Evolutionary conservation across 2,329 filamentous ascomycete species (phyloP).

Genomic region (Fusarium sp.): DNA sequence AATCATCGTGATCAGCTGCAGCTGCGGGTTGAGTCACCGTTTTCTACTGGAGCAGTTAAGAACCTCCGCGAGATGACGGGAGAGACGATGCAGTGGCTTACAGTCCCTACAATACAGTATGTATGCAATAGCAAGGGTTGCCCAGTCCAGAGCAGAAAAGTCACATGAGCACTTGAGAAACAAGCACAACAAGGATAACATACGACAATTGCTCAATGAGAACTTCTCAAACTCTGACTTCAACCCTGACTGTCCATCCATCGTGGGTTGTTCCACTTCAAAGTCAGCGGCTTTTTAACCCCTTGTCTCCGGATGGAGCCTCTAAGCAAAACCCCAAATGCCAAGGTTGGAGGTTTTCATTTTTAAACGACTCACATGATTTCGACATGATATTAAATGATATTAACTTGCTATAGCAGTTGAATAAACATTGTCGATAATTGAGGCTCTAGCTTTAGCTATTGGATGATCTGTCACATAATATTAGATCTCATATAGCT

Average conservation of each 20-base stretch:
- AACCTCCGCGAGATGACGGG: constrained; percentile 20
- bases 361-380: neutral
- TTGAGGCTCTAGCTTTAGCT: neutral
- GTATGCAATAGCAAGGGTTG: neutral
- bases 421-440: neutral
- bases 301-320: constrained; percentile 26
- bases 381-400: neutral
- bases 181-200: neutral
- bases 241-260: neutral
- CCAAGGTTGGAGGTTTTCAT: neutral
- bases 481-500: neutral
- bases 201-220: neutral
- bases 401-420: neutral
- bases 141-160: neutral
- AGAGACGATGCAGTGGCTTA: neutral
- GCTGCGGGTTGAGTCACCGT: constrained; percentile 15
- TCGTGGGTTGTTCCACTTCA: constrained; percentile 12
- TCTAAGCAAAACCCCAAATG: constrained; percentile 12
- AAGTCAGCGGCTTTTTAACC: constrained; percentile 20
- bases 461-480: neutral
- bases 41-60: constrained; percentile 26
- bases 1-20: constrained; percentile 22
- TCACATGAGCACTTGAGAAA: constrained; percentile 16
- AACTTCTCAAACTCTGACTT: neutral
- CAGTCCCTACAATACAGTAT: neutral